Conservation (phyloP, 2,329 filamentous ascomycete species). For the Diaporthe caulivora region DNA sequence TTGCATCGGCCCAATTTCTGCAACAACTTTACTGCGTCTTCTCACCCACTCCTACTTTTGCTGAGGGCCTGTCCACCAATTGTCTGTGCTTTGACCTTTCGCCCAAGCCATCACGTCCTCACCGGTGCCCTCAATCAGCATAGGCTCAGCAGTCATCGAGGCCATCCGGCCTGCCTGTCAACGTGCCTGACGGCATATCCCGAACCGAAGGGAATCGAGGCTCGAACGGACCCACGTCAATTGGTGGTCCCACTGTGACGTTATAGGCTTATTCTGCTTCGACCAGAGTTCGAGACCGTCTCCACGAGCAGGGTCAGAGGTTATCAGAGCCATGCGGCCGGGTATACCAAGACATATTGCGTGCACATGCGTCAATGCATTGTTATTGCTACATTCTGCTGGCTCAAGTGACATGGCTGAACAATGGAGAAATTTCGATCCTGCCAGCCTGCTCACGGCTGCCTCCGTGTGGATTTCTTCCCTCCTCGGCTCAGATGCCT, state of each 20-base stretch:
- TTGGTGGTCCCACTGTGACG: constrained; percentile 12
- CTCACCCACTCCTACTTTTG: background rate
- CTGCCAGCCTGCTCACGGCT: background rate
- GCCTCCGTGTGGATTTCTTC: background rate
- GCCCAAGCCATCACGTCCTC: background rate
- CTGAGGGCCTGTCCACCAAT: background rate
- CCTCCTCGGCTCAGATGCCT: background rate
- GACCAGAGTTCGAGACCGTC: constrained; percentile 3
- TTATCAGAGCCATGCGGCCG: constrained; percentile 3
- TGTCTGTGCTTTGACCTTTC: background rate
- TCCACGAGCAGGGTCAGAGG: background rate
- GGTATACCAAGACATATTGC: constrained; percentile 3
- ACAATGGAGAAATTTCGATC: background rate
- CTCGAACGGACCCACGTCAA: background rate
- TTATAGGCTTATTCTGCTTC: background rate
- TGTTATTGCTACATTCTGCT: background rate
- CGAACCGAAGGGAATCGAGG: background rate
- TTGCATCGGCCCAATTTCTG: background rate
- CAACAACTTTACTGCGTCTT: background rate
- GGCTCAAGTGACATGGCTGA: background rate
- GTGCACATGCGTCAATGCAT: constrained; percentile 3
- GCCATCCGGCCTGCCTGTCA: background rate
- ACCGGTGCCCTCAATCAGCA: constrained; percentile 2
- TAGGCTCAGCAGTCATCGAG: background rate
- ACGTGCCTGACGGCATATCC: background rate